A percentile compares a stretch with the other conserved stretches of the same genome.
Evolutionary conservation across 2,329 filamentous ascomycete species (phyloP).

Genomic region (Salinomyces thailandicus): DNA sequence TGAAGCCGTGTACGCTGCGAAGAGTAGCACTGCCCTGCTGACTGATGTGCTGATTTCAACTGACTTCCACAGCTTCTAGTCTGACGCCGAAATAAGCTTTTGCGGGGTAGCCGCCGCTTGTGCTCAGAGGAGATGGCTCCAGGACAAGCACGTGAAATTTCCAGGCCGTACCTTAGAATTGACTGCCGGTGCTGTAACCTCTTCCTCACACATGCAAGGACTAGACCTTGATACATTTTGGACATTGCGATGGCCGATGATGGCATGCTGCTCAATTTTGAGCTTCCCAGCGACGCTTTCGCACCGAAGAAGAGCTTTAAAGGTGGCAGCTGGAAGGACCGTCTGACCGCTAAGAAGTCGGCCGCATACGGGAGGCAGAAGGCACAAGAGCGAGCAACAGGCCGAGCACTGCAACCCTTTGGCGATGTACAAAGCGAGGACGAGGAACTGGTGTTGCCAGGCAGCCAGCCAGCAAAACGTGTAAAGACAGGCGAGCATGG

Average conservation of each 20-base stretch:
- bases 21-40: too few relatives aligned
- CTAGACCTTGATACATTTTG: too few relatives aligned
- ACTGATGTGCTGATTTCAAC: too few relatives aligned
- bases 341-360: slow-evolving; percentile 66
- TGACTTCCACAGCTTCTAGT: too few relatives aligned
- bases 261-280: slow-evolving; percentile 90
- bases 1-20: too few relatives aligned
- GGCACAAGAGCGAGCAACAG: slow-evolving; percentile 16
- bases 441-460: slow-evolving; percentile 12
- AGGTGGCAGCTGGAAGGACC: slow-evolving; percentile 88
- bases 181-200: too few relatives aligned
- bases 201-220: too few relatives aligned
- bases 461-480: slow-evolving; percentile 10
- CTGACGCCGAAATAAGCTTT: too few relatives aligned
- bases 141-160: not conserved
- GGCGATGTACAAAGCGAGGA: slow-evolving; percentile 12
- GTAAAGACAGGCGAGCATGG: slow-evolving; percentile 9
- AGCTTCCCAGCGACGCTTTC: slow-evolving; percentile 55
- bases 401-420: slow-evolving; percentile 8
- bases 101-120: not conserved
- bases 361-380: slow-evolving; percentile 44
- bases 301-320: slow-evolving; percentile 60
- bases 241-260: slow-evolving; percentile 92
- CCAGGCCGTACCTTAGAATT: too few relatives aligned
- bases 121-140: not conserved